Conservation (phyloP, 495 filamentous ascomycete genomes). For the Tricharina praecox region DNA sequence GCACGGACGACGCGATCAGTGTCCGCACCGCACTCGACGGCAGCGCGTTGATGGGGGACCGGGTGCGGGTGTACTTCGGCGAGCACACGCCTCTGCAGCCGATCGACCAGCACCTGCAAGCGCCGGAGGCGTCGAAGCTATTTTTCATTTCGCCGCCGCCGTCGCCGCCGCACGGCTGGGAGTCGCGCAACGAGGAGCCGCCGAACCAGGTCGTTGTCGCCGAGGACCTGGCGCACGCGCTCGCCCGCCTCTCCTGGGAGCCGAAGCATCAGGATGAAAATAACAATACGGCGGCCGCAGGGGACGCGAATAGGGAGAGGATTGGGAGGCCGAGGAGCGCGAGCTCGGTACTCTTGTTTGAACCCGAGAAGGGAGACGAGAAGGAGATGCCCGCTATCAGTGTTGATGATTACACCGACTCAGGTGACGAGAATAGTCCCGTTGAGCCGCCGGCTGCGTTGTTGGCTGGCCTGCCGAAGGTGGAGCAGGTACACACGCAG, state of each 20-base stretch:
- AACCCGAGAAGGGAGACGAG: conserved; percentile 13
- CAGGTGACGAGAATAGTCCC: conserved; percentile 33
- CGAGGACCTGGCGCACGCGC: conserved; percentile 65
- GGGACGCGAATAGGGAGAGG: background rate
- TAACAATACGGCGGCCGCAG: background rate
- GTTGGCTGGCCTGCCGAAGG: background rate
- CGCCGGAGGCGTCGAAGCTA: conserved; percentile 73
- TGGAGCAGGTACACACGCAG: conserved; percentile 44
- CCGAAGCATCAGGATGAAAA: conserved; percentile 4
- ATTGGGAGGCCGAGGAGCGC: conserved; percentile 30
- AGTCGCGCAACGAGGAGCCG: conserved; percentile 70
- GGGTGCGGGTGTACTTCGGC: conserved; percentile 77
- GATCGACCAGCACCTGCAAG: conserved; percentile 53
- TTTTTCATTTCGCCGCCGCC: conserved; percentile 97
- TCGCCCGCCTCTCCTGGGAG: conserved; percentile 41
- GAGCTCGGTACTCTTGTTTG: conserved; percentile 32
- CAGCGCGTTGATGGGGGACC: conserved; percentile 45
- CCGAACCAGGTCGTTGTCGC: conserved; percentile 91
- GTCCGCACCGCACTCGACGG: conserved; percentile 43
- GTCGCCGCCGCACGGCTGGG: conserved; percentile 82
- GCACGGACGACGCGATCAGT: conserved; percentile 53
- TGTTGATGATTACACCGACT: conserved; percentile 72
- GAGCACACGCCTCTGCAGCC: conserved; percentile 48
- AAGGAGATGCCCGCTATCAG: conserved; percentile 58
- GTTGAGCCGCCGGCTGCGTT: conserved; percentile 40